These are phyloP conservation scores for Pulicaria dysenterica DNA, from an alignment of 129 eudicot genomes.

Conservation along the genomic window DNA sequence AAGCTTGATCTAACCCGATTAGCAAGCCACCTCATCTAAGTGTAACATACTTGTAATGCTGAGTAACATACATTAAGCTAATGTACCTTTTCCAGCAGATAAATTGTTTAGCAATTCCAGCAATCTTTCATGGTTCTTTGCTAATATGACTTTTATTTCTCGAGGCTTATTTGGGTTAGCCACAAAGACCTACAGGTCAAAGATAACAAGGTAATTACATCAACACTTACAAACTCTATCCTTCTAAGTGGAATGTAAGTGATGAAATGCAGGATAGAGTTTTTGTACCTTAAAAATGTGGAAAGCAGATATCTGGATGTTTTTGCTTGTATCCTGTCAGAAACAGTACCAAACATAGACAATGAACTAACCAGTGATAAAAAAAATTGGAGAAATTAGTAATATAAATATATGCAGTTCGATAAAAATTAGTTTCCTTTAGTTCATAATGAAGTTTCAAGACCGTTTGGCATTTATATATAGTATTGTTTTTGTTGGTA, in stretches of 20 bases:
- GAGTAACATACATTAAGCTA: constrained; percentile 11
- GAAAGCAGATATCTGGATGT: constrained; percentile 95
- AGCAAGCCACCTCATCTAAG: no score
- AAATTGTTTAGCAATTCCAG: constrained; percentile 72
- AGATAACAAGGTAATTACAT: constrained; percentile 20
- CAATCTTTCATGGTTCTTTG: constrained; percentile 83
- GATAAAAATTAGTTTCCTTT: neutral
- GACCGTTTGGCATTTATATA: neutral
- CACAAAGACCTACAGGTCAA: constrained; percentile 74
- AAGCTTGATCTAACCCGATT: no score
- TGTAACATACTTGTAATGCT: neutral
- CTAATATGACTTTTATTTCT: constrained; percentile 86
- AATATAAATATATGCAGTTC: constrained; percentile 14
- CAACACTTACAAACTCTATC: neutral
- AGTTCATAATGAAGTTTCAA: neutral
- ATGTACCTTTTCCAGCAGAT: constrained; percentile 79
- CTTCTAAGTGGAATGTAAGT: constrained; percentile 11
- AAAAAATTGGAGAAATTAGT: constrained; percentile 9
- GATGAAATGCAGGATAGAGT: constrained; percentile 13
- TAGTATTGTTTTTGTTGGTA: neutral
- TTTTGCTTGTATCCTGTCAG: constrained; percentile 91
- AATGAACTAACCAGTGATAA: constrained; percentile 9
- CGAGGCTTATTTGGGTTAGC: constrained; percentile 97
- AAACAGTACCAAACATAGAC: constrained; percentile 22
- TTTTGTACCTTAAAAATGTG: constrained; percentile 85